These are phyloP conservation scores for Huntiella decipiens DNA, from an alignment of 2,329 filamentous ascomycete genomes.

Conservation along the genomic window DNA sequence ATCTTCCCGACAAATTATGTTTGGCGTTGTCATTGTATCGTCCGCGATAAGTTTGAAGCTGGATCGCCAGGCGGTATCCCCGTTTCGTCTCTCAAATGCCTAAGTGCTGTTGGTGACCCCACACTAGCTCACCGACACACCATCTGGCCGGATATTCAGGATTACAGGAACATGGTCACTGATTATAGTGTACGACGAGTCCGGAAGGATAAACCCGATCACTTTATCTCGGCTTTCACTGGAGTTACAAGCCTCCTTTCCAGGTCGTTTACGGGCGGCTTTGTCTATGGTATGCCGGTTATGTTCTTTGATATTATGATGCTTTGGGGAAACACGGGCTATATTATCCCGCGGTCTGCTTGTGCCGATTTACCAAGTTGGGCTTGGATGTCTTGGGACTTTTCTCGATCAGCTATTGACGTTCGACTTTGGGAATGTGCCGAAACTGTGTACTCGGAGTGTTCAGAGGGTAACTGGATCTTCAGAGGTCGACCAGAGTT, in stretches of 20 bases:
- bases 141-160: conserved; percentile 27
- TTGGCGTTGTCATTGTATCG: conserved; percentile 18
- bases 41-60: conserved; percentile 4
- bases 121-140: conserved; percentile 22
- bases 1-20: conserved; percentile 19
- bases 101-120: conserved; percentile 17
- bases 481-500: no score
- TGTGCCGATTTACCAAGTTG: conserved; percentile 19
- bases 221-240: conserved; percentile 18
- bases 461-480: no score
- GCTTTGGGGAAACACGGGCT: conserved; percentile 19
- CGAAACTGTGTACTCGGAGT: no score
- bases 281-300: conserved; percentile 27
- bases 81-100: conserved; percentile 17
- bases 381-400: conserved; percentile 31
- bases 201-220: conserved; percentile 6
- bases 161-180: conserved; percentile 25
- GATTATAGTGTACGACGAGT: conserved; percentile 24
- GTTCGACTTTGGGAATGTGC: no score
- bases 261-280: conserved; percentile 23
- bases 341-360: no score
- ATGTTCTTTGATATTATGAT: conserved; percentile 27
- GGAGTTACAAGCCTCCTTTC: conserved; percentile 25
- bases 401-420: conserved; percentile 10
- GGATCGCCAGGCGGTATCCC: neutral